phyloP scores from a whole-genome alignment of 306 rosid genomes.

The Malus orientalis region DNA sequence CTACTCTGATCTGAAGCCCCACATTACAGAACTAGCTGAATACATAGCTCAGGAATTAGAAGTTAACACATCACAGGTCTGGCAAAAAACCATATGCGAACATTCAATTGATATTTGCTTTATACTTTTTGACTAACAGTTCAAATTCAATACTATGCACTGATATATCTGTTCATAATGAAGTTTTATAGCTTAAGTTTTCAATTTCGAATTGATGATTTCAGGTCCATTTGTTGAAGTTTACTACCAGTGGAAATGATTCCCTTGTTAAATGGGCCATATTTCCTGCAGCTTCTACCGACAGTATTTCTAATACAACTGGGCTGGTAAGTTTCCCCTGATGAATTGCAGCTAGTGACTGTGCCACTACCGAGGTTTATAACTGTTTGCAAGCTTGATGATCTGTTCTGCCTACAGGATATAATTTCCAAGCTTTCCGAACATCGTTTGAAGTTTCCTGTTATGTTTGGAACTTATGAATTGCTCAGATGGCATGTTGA shows the following conservation, averaged over 20 bases:
- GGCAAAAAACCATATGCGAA: conserved; percentile 14
- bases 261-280: conserved; percentile 64
- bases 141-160: not conserved
- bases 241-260: conserved; percentile 45
- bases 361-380: not conserved
- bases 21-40: conserved; percentile 44
- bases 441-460: conserved; percentile 66
- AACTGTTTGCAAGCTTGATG: conserved; percentile 26
- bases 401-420: conserved; percentile 34
- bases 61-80: conserved; percentile 72
- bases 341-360: conserved; percentile 1
- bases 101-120: not conserved
- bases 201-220: conserved; percentile 17
- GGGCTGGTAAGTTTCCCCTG: conserved; percentile 47
- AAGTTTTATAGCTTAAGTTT: not conserved
- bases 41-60: conserved; percentile 66
- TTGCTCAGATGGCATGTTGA: conserved; percentile 61
- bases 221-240: conserved; percentile 61
- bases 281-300: conserved; percentile 43
- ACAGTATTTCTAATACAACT: conserved; percentile 55
- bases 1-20: conserved; percentile 62
- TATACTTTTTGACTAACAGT: not conserved
- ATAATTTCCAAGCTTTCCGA: conserved; percentile 59
- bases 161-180: not conserved
- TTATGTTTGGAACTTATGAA: conserved; percentile 53